A percentile compares a stretch with the other conserved stretches of the same genome.
phyloP scores from a whole-genome alignment of 352 stramenopile species.

The Phytophthora pistaciae region DNA sequence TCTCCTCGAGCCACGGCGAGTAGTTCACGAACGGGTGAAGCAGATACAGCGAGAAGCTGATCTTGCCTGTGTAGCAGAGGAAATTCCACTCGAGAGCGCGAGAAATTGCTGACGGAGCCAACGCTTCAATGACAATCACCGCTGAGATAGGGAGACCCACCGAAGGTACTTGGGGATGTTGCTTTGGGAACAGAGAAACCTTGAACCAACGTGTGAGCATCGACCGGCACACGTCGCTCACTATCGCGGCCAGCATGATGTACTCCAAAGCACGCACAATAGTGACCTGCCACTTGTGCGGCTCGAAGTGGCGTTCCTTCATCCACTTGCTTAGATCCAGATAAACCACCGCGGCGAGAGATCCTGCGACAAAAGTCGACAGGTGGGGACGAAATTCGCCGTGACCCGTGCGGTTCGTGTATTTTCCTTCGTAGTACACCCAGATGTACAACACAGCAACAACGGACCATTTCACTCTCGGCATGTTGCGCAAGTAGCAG shows the following conservation, averaged over 20 bases:
- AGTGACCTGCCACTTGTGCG: neutral
- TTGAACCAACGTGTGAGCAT: neutral
- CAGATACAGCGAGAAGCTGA: no score
- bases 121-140: no score
- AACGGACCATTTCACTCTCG: no score
- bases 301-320: slow-evolving; percentile 7
- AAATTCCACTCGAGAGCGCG: no score
- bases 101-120: no score
- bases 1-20: no score
- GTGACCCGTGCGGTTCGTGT: neutral
- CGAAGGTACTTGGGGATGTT: no score
- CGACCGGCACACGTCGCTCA: neutral
- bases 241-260: neutral
- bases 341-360: slow-evolving; percentile 9
- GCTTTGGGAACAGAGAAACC: no score
- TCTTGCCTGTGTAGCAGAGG: no score
- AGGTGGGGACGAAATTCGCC: slow-evolving; percentile 8
- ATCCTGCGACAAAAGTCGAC: slow-evolving; percentile 15
- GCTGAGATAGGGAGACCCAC: no score
- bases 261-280: neutral
- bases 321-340: slow-evolving; percentile 5
- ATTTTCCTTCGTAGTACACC: slow-evolving; percentile 15
- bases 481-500: neutral
- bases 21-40: no score
- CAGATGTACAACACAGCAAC: slow-evolving; percentile 9